Base-by-base conservation (phyloP, 1,284 basidiomycete species). In the Sphaerobolus stellatus region DNA sequence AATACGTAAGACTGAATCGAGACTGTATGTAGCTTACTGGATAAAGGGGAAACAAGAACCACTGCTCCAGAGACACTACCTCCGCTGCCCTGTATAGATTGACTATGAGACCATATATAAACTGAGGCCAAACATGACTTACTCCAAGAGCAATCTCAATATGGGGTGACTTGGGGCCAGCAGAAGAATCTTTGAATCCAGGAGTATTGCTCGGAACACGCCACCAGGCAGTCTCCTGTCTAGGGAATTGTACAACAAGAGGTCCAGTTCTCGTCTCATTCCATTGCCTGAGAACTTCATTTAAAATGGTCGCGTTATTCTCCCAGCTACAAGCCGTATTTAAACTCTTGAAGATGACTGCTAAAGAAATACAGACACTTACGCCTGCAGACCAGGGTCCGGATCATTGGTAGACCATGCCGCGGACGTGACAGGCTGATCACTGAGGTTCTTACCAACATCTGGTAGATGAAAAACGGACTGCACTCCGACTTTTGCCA, bases 371-470 rank as follows among this genome's bases (percentile, higher is more conserved):
- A n/a, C n/a, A n/a, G n/a, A n/a, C 14, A 52, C 41, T 47, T 65
- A 46, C 58, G 52, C 31, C 27, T 68, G 66, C 9, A 59, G 55
- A n/a, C n/a, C n/a, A 14, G 67, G 65, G 48, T 64, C 48, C 9
- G 56, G 59, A 14, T 57, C 59, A 49, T 58, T 63, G 52, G 60
- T 66, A 34, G 34, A 43, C 44, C 48, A 70, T 46, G 58, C 61
- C 53, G 28, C 22, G 13, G 11, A 14, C 22, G 20, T 27, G 20
- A 22, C 22, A n/a, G 20, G 14, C 60, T 78, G 76, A 55, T 75
- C 74, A 58, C 72, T 68, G 34, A 74, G 51, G 59, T 75, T 69
- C 60, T 71, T 67, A 27, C 72, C 72, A 18, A 71, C 71, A 51
- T 63, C 64, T 7, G 65, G 63, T 3, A 67, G 64, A 33, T 62